A percentile compares a stretch with the other conserved stretches of the same genome.
Evolutionary conservation across 257 asterid genomes (phyloP).

Genomic region (Gynochthodes officinalis): DNA sequence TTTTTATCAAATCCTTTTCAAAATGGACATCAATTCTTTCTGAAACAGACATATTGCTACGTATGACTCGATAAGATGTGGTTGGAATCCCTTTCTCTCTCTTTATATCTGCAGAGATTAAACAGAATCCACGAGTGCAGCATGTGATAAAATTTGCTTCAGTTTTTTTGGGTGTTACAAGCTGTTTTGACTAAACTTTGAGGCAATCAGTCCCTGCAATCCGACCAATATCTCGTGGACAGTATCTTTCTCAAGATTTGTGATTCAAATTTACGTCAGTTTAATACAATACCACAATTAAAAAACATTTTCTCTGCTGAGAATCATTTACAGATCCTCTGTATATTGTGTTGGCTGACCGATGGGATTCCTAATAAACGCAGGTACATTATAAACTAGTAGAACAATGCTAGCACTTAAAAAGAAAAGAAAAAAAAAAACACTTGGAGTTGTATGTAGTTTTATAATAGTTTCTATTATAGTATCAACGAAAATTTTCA

Average conservation of each 20-base stretch:
- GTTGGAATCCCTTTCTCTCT: background rate
- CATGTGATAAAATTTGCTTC: conserved; percentile 6
- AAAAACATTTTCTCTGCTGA: background rate
- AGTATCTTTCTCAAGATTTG: conserved; percentile 47
- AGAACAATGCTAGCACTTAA: no score
- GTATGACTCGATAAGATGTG: background rate
- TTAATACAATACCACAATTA: conserved; percentile 3
- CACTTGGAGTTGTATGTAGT: no score
- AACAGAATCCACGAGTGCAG: conserved; percentile 14
- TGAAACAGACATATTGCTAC: conserved; percentile 4
- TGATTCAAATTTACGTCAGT: conserved; percentile 35
- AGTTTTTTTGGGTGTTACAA: background rate
- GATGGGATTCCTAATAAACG: conserved; percentile 7
- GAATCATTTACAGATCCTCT: conserved; percentile 13
- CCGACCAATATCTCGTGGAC: conserved; percentile 42
- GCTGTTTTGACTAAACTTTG: conserved; percentile 12
- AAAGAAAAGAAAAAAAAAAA: no score
- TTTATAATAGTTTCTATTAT: no score
- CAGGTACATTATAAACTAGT: background rate
- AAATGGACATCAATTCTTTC: background rate
- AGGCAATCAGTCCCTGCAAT: conserved; percentile 10
- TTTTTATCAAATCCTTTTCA: background rate
- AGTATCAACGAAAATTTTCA: no score
- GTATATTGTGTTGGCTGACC: background rate
- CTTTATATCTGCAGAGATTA: background rate